Evolutionary conservation across 2,329 filamentous ascomycete genomes (phyloP), one percentile per base, ranked within the genome.

Genomic region (Akanthomyces dipterigenus): DNA sequence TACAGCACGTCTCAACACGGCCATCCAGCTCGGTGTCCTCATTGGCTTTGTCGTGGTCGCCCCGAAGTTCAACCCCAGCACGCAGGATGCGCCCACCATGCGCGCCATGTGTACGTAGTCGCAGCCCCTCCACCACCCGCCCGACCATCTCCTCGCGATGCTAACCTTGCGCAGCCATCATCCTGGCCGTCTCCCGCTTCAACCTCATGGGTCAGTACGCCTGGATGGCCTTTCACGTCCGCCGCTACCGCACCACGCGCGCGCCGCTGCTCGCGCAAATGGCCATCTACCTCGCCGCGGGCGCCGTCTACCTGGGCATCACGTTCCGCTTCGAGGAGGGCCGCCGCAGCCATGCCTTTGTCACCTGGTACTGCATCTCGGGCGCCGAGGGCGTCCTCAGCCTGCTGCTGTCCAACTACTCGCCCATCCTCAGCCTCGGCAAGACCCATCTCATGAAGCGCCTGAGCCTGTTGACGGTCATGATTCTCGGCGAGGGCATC

Each of bases 401-500:
- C 5, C 77, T 88, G 45, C 71, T 70, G 5, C 73, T 86, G 6
- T 86, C 85, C 16, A 80, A 78, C 56, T 71, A 77, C 36, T 87
- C 79, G 69, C 76, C 80, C 3, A 79, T 82, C 55, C 76, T 88
- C 50, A 83, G 82, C 58, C 85, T 88, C 68, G 80, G 83, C 63
- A 77, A 81, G 61, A 88, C 84, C 1, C 84, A 88, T 68, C 71
- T 88, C 57, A 84, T 85, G 67, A 83, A 86, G 67, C 79, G 87
- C 12, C 82, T 88, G 78, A 81, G 80, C 16, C 75, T 88, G 4
- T 75, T 88, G 60, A 88, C 85, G 0, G 76, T 88, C 55, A 87
- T 88, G 63, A 84, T 89, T 61, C 80, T 88, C 63, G 86, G 86
- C 18, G 86, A 88, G 67, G 85, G 85, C 55, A 82, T 86, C 24